Conservation (phyloP, 148 eudicot genomes). For the Vaccinium darrowii region DNA sequence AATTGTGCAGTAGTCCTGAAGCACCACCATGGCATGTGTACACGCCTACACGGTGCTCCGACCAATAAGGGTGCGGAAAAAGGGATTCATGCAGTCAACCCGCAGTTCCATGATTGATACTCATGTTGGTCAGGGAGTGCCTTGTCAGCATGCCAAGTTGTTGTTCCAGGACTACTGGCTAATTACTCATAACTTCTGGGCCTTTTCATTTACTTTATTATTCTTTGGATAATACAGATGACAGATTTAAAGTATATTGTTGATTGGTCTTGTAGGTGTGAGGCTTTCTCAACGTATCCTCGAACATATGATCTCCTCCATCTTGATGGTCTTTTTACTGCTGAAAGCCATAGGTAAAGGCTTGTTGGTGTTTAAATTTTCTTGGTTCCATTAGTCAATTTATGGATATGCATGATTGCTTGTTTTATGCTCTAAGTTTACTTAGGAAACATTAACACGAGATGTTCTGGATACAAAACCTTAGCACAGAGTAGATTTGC, state of each 20-base stretch:
- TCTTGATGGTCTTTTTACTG: slow-evolving; percentile 73
- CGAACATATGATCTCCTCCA: slow-evolving; percentile 96
- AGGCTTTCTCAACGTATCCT: slow-evolving; percentile 98
- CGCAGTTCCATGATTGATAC: neutral
- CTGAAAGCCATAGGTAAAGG: slow-evolving; percentile 89
- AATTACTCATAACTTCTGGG: neutral
- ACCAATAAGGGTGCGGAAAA: neutral
- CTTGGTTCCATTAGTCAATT: neutral
- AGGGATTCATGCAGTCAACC: neutral
- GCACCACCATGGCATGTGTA: neutral
- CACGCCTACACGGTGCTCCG: neutral
- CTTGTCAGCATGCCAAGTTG: neutral
- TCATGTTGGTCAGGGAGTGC: neutral
- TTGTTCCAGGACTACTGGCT: slow-evolving; percentile 2
- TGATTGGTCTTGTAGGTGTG: slow-evolving; percentile 58
- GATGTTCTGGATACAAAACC: neutral
- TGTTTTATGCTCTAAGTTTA: neutral
- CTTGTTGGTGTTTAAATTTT: neutral
- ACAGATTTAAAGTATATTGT: neutral
- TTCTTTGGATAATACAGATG: neutral
- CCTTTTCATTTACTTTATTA: neutral
- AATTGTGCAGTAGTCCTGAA: neutral
- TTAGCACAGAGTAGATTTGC: neutral
- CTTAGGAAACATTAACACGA: neutral
- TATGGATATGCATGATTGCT: neutral